These are phyloP conservation scores for Adansonia rubrostipa DNA, from an alignment of 441 rosid species.

Conservation along the genomic window DNA sequence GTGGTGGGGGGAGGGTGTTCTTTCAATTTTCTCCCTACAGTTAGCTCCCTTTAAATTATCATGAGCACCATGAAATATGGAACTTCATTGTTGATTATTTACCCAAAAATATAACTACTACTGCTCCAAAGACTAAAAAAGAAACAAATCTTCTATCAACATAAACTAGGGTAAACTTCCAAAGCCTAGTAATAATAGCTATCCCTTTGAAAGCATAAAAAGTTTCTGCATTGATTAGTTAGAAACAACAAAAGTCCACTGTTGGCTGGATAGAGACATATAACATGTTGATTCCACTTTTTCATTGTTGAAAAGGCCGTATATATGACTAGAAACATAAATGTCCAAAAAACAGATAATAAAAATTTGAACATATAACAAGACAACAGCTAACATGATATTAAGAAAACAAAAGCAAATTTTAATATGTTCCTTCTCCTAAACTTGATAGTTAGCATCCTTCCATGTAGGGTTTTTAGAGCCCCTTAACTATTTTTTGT, in stretches of 20 bases:
- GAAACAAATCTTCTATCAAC: neutral
- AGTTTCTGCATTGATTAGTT: neutral
- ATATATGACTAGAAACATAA: conserved; percentile 5
- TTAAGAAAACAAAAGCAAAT: neutral
- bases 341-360: neutral
- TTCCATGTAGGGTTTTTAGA: neutral
- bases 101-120: neutral
- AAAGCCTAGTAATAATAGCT: neutral
- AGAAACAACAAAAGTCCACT: neutral
- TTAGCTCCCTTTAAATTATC: neutral
- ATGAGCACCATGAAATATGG: neutral
- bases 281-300: neutral
- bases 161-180: neutral
- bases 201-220: too few species aligned
- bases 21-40: neutral
- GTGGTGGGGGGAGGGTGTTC: too few species aligned
- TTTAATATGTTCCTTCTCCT: neutral
- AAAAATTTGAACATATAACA: neutral
- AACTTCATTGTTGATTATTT: neutral
- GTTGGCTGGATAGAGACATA: neutral
- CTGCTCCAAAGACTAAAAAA: neutral
- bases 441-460: neutral
- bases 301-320: neutral
- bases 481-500: neutral
- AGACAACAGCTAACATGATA: neutral